phyloP scores from a whole-genome alignment of 129 eudicot species.

The Glebionis coronaria region DNA sequence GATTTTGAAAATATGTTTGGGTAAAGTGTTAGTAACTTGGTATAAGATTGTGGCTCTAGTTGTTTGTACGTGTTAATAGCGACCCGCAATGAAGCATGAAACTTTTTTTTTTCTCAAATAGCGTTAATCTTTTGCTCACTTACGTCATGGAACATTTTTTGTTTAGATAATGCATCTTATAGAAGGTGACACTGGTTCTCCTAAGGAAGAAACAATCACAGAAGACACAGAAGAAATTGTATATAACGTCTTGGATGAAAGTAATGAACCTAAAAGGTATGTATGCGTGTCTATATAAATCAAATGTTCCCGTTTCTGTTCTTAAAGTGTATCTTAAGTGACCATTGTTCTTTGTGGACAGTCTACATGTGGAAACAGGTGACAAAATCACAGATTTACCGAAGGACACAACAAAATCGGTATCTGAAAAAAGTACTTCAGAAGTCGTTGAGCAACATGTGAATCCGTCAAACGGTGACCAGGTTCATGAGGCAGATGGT shows the following conservation, averaged over 20 bases:
- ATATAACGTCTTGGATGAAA: slow-evolving; percentile 14
- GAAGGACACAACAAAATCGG: slow-evolving; percentile 10
- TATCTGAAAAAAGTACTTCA: neutral
- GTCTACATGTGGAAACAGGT: slow-evolving; percentile 31
- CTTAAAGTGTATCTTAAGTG: slow-evolving; percentile 6
- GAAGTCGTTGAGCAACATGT: slow-evolving; percentile 24
- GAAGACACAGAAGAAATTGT: slow-evolving; percentile 28
- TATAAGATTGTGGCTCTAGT: no score
- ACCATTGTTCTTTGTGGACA: slow-evolving; percentile 25
- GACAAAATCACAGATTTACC: slow-evolving; percentile 21
- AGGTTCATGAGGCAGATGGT: slow-evolving; percentile 29
- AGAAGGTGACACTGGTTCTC: neutral
- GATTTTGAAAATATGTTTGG: no score
- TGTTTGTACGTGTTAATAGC: no score
- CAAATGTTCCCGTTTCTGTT: slow-evolving; percentile 5
- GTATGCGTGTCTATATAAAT: neutral
- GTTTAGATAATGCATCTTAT: no score
- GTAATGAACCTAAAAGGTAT: slow-evolving; percentile 39
- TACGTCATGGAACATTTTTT: no score
- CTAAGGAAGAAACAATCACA: slow-evolving; percentile 23
- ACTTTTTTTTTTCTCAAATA: no score
- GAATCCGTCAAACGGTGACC: slow-evolving; percentile 29
- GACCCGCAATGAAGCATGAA: no score
- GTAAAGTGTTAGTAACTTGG: no score
- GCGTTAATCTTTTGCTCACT: no score